phyloP scores from a whole-genome alignment of 2,329 filamentous ascomycete genomes.

The Ophiostoma pallidulum region DNA sequence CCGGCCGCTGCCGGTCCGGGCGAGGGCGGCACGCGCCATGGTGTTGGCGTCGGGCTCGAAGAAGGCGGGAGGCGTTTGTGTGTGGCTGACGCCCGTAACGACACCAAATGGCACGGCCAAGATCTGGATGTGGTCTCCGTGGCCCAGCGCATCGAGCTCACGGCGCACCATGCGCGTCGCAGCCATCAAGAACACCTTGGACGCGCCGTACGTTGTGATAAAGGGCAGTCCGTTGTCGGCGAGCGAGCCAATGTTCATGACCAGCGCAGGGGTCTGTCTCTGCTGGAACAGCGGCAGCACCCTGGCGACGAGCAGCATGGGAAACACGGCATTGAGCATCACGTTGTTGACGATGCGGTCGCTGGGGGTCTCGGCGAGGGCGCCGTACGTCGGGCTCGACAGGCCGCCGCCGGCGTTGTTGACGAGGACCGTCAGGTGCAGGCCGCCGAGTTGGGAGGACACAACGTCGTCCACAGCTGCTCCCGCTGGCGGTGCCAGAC shows the following conservation, averaged over 20 bases:
- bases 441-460: slow-evolving; percentile 21
- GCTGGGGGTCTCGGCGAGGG: slow-evolving; percentile 27
- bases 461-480: slow-evolving; percentile 13
- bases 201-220: slow-evolving; percentile 26
- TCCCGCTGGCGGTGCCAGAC: slow-evolving; percentile 2
- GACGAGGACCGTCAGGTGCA: slow-evolving; percentile 42
- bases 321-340: slow-evolving; percentile 40
- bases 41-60: slow-evolving; percentile 16
- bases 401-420: slow-evolving; percentile 45
- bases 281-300: slow-evolving; percentile 34
- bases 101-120: slow-evolving; percentile 17
- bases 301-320: slow-evolving; percentile 35
- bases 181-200: slow-evolving; percentile 19
- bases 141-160: slow-evolving; percentile 15
- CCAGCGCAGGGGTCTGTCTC: slow-evolving; percentile 27
- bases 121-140: slow-evolving; percentile 16
- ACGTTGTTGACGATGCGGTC: slow-evolving; percentile 33
- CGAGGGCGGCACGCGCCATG: slow-evolving; percentile 18
- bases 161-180: slow-evolving; percentile 12
- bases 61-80: slow-evolving; percentile 7
- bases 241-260: slow-evolving; percentile 42
- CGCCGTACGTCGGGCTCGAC: slow-evolving; percentile 23
- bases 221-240: slow-evolving; percentile 37
- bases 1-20: slow-evolving; percentile 18
- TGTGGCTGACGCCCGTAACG: slow-evolving; percentile 17